Evolutionary conservation across 2,329 filamentous ascomycete species (phyloP), one percentile per base, ranked within the genome.

Genomic region (Ilyonectria sp.): DNA sequence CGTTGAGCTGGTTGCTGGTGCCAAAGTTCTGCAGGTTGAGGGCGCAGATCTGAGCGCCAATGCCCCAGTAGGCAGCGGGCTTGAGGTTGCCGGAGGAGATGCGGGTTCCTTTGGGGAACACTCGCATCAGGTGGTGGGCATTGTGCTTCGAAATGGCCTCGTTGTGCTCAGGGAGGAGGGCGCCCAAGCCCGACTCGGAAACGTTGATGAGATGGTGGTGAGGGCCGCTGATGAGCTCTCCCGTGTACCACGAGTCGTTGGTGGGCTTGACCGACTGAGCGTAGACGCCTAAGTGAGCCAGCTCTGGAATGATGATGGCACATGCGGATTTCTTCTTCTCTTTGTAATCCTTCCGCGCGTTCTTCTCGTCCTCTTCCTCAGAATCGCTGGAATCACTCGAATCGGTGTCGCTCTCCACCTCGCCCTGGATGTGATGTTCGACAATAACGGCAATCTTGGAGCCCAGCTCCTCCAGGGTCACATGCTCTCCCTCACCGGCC

Each of bases 21-120:
- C 89, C 89, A 70, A 92, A 93, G 0, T 86, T 91, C 74, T 93
- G 91, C 88, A 90, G 91, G 79, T 93, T 93, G 59, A 93, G 83
- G 3, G 91, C 91, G 75, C 89, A 92, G 53, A 93, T 90, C 73
- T 93, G 91, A 2, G 90, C 90, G 1, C 91, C 91, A 4, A 92
- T 77, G 7, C 85, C 89, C 91, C 91, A 93, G 76, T 91, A 92
- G 0, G 86, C 84, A 0, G 90, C 85, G 0, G 89, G 90, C 60
- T 85, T 84, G 2, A 93, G 84, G 74, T 93, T 93, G 40, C 84
- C 85, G 2, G 90, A 92, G 0, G 87, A 88, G 76, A 93, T 92
- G 49, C 91, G 87, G 0, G 90, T 91, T 55, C 91, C 91, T 74
- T 92, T 92, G 43, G 91, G 91, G 70, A 84, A 93, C 1, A 92